Evolutionary conservation across 768 basidiomycete species (phyloP).

Genomic region (Tremella mesenterica): DNA sequence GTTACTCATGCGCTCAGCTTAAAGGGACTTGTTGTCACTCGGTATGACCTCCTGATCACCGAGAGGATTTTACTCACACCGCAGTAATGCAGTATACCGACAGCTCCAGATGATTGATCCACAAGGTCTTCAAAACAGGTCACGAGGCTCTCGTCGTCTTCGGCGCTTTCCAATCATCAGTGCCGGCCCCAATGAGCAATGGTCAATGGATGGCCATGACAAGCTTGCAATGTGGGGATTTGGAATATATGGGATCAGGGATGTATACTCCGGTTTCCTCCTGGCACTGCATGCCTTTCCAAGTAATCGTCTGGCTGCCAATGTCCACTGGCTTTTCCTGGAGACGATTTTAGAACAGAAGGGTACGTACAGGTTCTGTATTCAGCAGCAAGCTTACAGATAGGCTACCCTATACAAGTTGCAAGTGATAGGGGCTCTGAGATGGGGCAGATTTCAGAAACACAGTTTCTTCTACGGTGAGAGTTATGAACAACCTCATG

Average conservation of each 20-base stretch:
- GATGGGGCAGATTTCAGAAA: not conserved
- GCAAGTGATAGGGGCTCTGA: slow-evolving; percentile 3
- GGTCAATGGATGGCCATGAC: slow-evolving; percentile 9
- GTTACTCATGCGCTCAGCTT: not conserved
- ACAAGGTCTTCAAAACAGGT: not conserved
- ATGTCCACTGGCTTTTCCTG: slow-evolving; percentile 4
- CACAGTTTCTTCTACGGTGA: not conserved
- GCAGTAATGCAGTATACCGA: not conserved
- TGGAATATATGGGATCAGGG: slow-evolving; percentile 5
- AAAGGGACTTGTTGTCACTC: not conserved
- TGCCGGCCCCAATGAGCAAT: slow-evolving; percentile 6
- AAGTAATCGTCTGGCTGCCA: slow-evolving; percentile 2
- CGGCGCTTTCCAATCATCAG: slow-evolving; percentile 1
- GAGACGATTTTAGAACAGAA: not conserved
- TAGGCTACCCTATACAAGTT: slow-evolving; percentile 1
- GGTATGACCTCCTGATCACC: not conserved
- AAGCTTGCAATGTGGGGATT: slow-evolving; percentile 4
- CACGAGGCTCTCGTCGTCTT: not conserved
- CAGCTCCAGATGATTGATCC: not conserved
- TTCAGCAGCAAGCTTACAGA: not conserved
- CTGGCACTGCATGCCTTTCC: slow-evolving; percentile 1
- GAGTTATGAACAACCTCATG: not conserved
- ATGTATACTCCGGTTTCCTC: slow-evolving; percentile 7
- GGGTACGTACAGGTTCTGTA: not conserved
- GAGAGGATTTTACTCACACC: not conserved